Percentiles rank a stretch among this genome's conserved stretches.
phyloP scores from a whole-genome alignment of 805 yeast genomes.

The Candida khao-thaluensis region DNA sequence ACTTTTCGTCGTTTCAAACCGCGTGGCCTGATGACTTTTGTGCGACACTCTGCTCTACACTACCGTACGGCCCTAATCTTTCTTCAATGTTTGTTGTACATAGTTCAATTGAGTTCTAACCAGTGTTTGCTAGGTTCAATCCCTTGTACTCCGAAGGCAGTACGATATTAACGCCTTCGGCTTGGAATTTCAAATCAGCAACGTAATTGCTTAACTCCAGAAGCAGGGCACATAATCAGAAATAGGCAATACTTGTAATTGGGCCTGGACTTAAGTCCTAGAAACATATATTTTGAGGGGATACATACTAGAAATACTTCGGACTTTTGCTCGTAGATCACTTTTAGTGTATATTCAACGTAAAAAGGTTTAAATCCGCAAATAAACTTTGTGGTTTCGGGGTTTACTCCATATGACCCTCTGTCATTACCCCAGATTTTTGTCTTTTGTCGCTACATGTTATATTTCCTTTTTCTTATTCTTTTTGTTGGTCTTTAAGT shows the following conservation, averaged over 20 bases:
- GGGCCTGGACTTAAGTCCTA: not conserved
- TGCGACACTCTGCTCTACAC: slow-evolving; percentile 1
- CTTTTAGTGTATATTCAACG: not conserved
- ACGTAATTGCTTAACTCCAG: slow-evolving; percentile 6
- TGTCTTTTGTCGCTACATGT: not conserved
- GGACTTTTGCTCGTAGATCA: not conserved
- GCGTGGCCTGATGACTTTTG: slow-evolving; percentile 4
- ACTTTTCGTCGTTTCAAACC: not conserved
- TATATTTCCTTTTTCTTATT: too few relatives aligned
- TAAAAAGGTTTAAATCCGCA: not conserved
- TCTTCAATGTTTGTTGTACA: too few relatives aligned
- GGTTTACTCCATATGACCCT: not conserved
- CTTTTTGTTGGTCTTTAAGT: not conserved
- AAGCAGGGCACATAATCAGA: not conserved
- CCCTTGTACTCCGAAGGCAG: too few relatives aligned
- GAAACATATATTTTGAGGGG: not conserved
- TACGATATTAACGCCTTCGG: too few relatives aligned
- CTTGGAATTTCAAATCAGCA: too few relatives aligned
- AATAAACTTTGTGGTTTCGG: slow-evolving; percentile 2
- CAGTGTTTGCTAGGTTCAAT: too few relatives aligned
- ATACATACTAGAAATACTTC: not conserved
- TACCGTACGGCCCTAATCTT: too few relatives aligned
- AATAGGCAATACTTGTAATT: not conserved
- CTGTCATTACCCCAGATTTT: not conserved
- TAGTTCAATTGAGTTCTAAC: too few relatives aligned